phyloP scores from a whole-genome alignment of 2,329 filamentous ascomycete genomes.

The Daldinia sp. region DNA sequence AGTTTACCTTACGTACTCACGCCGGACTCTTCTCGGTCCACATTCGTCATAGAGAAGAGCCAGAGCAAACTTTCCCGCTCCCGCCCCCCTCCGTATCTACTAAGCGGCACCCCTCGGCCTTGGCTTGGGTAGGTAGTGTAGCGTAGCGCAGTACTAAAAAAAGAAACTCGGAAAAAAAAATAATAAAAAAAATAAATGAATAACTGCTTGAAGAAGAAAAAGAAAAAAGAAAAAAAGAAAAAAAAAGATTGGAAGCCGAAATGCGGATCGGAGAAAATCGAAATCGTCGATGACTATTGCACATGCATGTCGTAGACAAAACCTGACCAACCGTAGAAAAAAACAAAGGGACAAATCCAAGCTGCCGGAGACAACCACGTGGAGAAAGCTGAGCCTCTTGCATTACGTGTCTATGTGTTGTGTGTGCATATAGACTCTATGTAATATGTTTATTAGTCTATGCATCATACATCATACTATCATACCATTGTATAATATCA shows the following conservation, averaged over 20 bases:
- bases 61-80: not conserved
- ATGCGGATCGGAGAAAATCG: not conserved
- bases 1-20: not conserved
- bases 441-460: not conserved
- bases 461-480: not conserved
- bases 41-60: conserved; percentile 2
- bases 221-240: not conserved
- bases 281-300: not conserved
- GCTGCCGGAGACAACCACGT: conserved; percentile 9
- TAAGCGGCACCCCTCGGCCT: not conserved
- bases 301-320: not conserved
- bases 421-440: not conserved
- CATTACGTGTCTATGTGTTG: conserved; percentile 10
- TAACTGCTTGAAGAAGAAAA: not conserved
- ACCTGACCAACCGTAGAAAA: not conserved
- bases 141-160: not conserved
- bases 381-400: conserved; percentile 17
- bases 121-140: not conserved
- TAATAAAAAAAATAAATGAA: too few relatives aligned
- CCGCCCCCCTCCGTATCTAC: too few relatives aligned
- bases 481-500: not conserved
- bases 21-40: not conserved
- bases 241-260: not conserved
- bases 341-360: conserved; percentile 4
- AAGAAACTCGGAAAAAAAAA: too few relatives aligned